Conservation (phyloP, 2,329 filamentous ascomycete genomes). For the Microdochium bolleyi region DNA sequence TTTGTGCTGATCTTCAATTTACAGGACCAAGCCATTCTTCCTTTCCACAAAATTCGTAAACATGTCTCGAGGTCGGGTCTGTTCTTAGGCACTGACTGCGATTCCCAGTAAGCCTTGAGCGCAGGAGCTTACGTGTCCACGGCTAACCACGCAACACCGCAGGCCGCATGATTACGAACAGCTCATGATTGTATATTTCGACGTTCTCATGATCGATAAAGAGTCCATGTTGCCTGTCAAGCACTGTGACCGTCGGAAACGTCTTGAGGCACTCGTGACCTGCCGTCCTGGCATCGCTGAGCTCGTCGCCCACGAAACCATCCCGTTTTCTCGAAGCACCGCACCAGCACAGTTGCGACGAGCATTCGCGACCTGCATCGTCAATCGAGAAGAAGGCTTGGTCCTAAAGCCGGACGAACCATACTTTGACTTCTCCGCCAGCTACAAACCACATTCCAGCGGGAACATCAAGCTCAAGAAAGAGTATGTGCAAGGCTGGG, state of each 20-base stretch:
- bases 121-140: background rate
- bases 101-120: constrained; percentile 50
- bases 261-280: constrained; percentile 47
- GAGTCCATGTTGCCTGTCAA: constrained; percentile 40
- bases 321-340: constrained; percentile 53
- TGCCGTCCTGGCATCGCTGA: constrained; percentile 53
- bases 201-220: constrained; percentile 45
- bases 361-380: constrained; percentile 61
- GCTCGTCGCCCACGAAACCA: constrained; percentile 56
- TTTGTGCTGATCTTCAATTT: background rate
- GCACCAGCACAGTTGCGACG: constrained; percentile 49
- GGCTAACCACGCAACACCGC: constrained; percentile 9
- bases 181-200: constrained; percentile 56
- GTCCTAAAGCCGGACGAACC: constrained; percentile 74
- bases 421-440: constrained; percentile 55
- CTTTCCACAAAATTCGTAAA: constrained; percentile 77
- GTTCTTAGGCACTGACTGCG: constrained; percentile 58
- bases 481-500: constrained; percentile 71
- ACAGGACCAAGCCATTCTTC: constrained; percentile 53
- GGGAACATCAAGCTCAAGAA: constrained; percentile 80
- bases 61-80: constrained; percentile 67
- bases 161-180: constrained; percentile 43
- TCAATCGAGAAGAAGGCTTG: constrained; percentile 64
- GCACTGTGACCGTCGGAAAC: constrained; percentile 51
- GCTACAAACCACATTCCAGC: constrained; percentile 27